A percentile compares a stretch with the other conserved stretches of the same genome.
phyloP scores from a whole-genome alignment of 768 basidiomycete species.

The Tephrocybe sp. region DNA sequence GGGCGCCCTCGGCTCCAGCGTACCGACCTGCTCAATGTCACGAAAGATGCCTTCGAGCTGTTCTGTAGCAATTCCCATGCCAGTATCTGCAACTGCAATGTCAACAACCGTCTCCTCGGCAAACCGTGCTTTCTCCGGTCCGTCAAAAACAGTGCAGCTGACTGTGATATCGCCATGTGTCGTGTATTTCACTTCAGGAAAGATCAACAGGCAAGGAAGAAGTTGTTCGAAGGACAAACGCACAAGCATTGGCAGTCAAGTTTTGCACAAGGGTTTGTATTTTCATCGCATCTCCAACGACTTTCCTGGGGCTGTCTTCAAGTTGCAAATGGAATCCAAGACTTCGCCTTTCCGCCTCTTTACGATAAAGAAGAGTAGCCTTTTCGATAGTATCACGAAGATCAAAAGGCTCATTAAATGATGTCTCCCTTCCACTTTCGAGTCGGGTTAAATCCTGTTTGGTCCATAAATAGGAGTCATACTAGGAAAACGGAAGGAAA shows the following conservation, averaged over 20 bases:
- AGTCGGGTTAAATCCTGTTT: slow-evolving; percentile 77
- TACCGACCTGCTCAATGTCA: slow-evolving; percentile 78
- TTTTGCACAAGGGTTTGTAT: slow-evolving; percentile 79
- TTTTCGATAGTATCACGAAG: slow-evolving; percentile 59
- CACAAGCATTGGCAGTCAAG: slow-evolving; percentile 72
- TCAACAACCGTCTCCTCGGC: slow-evolving; percentile 57
- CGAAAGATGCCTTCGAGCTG: slow-evolving; percentile 78
- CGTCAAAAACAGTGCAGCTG: slow-evolving; percentile 49
- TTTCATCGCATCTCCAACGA: slow-evolving; percentile 73
- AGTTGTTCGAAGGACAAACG: slow-evolving; percentile 18
- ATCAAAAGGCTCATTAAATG: slow-evolving; percentile 77
- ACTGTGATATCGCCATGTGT: slow-evolving; percentile 58
- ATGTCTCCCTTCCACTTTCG: slow-evolving; percentile 73
- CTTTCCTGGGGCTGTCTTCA: slow-evolving; percentile 49
- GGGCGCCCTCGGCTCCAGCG: slow-evolving; percentile 36
- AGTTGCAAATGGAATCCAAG: slow-evolving; percentile 61
- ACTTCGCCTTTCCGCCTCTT: slow-evolving; percentile 63
- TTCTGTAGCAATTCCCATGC: slow-evolving; percentile 63
- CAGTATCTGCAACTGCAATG: slow-evolving; percentile 71
- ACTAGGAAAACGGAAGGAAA: background rate
- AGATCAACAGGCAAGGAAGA: background rate
- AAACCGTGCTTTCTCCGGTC: slow-evolving; percentile 49
- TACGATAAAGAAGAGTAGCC: slow-evolving; percentile 59
- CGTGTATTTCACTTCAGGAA: slow-evolving; percentile 80
- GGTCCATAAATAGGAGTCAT: background rate